Percentiles rank a stretch among this genome's conserved stretches.
phyloP scores from a whole-genome alignment of 257 asterid species.

The Phtheirospermum japonicum region DNA sequence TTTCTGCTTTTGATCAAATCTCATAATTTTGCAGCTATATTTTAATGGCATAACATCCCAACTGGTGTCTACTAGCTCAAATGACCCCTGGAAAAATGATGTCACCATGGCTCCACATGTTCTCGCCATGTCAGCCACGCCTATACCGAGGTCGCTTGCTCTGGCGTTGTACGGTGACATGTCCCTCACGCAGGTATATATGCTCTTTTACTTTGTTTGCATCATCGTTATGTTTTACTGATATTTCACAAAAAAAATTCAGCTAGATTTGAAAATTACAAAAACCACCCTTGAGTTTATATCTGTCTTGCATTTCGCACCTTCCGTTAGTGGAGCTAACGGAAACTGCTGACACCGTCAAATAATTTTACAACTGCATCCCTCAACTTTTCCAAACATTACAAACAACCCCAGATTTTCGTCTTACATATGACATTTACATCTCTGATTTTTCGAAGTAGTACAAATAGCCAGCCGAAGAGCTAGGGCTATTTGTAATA shows the following conservation, averaged over 20 bases:
- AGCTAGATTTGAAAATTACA: constrained; percentile 3
- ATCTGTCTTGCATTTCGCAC: no score
- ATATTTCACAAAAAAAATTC: constrained; percentile 8
- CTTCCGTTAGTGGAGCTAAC: no score
- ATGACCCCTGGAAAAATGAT: constrained; percentile 39
- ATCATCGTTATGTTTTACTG: constrained; percentile 5
- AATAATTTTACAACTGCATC: background rate
- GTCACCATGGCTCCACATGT: constrained; percentile 87
- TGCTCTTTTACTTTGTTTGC: constrained; percentile 23
- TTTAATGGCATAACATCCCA: constrained; percentile 56
- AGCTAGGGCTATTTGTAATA: background rate
- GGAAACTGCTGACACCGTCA: background rate
- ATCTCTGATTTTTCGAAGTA: background rate
- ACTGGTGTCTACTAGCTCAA: constrained; percentile 39
- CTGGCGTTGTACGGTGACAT: constrained; percentile 94
- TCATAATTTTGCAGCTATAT: constrained; percentile 62
- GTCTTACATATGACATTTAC: background rate
- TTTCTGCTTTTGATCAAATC: no score
- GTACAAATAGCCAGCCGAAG: background rate
- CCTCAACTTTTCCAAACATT: background rate
- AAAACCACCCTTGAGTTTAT: background rate
- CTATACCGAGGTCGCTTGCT: constrained; percentile 96
- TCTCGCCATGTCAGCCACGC: constrained; percentile 97
- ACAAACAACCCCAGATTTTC: background rate
- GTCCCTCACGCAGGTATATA: constrained; percentile 92